Conservation (phyloP, 192 early-diverging fungal genomes). For the Entomortierella beljakovae region DNA sequence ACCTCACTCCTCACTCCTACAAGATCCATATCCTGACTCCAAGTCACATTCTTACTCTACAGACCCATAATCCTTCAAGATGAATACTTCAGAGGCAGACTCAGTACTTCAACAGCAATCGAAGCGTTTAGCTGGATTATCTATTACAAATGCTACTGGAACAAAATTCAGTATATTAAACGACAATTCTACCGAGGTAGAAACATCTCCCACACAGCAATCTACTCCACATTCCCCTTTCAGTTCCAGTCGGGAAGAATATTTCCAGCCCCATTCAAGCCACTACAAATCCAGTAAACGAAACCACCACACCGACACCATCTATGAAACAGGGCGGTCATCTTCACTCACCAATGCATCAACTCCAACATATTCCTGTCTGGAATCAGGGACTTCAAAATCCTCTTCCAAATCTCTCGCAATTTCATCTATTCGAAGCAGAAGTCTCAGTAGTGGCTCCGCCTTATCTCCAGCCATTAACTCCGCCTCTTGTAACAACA, state of each 20-base stretch:
- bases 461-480: slow-evolving; percentile 21
- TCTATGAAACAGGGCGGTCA: slow-evolving; percentile 28
- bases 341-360: slow-evolving; percentile 52
- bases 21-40: background rate
- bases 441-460: slow-evolving; percentile 41
- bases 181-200: slow-evolving; percentile 22
- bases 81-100: slow-evolving; percentile 26
- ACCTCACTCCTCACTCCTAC: background rate
- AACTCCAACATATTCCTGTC: slow-evolving; percentile 26
- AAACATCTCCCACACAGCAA: background rate
- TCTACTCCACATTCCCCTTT: background rate
- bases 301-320: background rate
- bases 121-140: slow-evolving; percentile 50
- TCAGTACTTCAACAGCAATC: slow-evolving; percentile 34
- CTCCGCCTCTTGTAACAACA: slow-evolving; percentile 8
- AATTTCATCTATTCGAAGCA: slow-evolving; percentile 26
- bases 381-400: slow-evolving; percentile 27
- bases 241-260: background rate
- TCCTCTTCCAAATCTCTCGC: slow-evolving; percentile 6
- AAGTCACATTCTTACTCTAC: slow-evolving; percentile 15
- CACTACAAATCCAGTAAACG: background rate
- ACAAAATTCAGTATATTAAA: slow-evolving; percentile 66
- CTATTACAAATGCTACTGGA: slow-evolving; percentile 64
- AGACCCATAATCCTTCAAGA: background rate
- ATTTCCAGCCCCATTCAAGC: background rate